A percentile compares a stretch with the other conserved stretches of the same genome.
phyloP scores from a whole-genome alignment of 2,329 filamentous ascomycete species.

The Colletotrichum lini region DNA sequence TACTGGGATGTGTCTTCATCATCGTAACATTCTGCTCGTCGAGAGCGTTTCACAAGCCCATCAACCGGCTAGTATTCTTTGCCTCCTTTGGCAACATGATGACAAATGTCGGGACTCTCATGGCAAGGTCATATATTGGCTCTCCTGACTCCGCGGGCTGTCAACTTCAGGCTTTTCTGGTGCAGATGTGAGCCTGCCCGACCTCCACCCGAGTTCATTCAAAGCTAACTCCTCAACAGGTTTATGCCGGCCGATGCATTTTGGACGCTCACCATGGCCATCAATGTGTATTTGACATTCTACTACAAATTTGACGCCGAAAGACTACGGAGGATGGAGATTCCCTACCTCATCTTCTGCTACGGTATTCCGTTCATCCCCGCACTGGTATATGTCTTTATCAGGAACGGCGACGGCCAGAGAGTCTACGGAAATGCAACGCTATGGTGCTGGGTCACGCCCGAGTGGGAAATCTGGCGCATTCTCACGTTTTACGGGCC shows the following conservation, averaged over 20 bases:
- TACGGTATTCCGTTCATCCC: constrained; percentile 82
- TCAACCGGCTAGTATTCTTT: constrained; percentile 88
- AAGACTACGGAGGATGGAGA: constrained; percentile 76
- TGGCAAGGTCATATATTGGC: constrained; percentile 73
- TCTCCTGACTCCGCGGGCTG: constrained; percentile 67
- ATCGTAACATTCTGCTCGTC: constrained; percentile 79
- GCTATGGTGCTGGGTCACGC: constrained; percentile 85
- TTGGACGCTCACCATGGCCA: constrained; percentile 86
- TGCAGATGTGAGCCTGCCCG: constrained; percentile 80
- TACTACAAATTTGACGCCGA: constrained; percentile 79
- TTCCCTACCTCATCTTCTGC: constrained; percentile 77
- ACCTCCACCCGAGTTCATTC: neutral
- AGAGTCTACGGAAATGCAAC: constrained; percentile 81
- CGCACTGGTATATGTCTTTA: constrained; percentile 76
- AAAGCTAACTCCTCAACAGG: constrained; percentile 61
- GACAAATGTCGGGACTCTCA: constrained; percentile 82
- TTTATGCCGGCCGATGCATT: constrained; percentile 83
- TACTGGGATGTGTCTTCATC: constrained; percentile 80
- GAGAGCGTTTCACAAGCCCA: constrained; percentile 83
- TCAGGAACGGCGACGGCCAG: constrained; percentile 65
- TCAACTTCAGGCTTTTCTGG: constrained; percentile 82
- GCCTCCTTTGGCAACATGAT: constrained; percentile 87
- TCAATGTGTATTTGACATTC: constrained; percentile 87
- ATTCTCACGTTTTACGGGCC: constrained; percentile 83
- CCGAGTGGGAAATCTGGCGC: constrained; percentile 78